Evolutionary conservation across 768 basidiomycete species (phyloP).

Genomic region (Phylloporus arenicola): DNA sequence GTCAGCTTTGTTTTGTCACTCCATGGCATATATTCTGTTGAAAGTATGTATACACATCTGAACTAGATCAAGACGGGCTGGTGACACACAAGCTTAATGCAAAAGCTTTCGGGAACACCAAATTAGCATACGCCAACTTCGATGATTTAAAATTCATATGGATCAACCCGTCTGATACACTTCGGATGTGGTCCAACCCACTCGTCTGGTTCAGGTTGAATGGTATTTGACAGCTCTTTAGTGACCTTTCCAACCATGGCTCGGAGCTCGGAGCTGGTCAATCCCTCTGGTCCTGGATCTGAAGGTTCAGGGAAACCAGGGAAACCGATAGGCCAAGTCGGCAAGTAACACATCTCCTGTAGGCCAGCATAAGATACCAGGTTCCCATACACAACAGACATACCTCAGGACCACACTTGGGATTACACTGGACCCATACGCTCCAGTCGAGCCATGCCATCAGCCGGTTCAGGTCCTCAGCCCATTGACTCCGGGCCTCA

Average conservation of each 20-base stretch:
- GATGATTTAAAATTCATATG: neutral
- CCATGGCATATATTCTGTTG: too few species aligned
- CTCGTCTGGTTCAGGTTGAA: neutral
- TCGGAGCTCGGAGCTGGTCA: neutral
- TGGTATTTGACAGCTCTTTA: neutral
- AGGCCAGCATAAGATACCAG: neutral
- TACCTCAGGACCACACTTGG: neutral
- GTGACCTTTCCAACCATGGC: too few species aligned
- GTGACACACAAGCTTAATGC: neutral
- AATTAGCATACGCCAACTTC: neutral
- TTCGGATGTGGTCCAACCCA: neutral
- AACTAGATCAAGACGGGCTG: neutral
- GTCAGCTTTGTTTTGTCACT: too few species aligned
- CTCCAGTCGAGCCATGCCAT: constrained; percentile 1
- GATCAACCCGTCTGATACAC: neutral
- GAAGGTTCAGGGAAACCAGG: neutral
- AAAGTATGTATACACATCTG: neutral
- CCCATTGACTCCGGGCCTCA: neutral
- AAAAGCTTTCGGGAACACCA: neutral
- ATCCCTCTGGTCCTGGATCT: neutral
- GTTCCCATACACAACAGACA: neutral
- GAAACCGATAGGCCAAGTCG: neutral
- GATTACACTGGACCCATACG: neutral
- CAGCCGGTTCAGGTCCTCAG: neutral
- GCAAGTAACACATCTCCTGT: neutral